Conservation (phyloP, 116 monocot genomes). For the Dioscorea cayenensis region DNA sequence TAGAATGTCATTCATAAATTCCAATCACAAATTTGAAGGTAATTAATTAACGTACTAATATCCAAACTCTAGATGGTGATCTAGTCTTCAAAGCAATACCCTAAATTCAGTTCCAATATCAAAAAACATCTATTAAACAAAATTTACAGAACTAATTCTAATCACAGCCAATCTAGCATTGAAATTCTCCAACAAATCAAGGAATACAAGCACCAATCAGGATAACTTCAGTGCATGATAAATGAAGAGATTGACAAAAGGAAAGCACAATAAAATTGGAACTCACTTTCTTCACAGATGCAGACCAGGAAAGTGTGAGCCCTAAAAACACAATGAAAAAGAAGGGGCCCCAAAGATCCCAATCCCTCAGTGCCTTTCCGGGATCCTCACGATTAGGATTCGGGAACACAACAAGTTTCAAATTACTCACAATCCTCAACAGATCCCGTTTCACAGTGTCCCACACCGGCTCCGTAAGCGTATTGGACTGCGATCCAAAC, state of each 20-base stretch:
- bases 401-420: conserved; percentile 95
- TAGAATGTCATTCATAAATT: too few relatives aligned
- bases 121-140: too few relatives aligned
- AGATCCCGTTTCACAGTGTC: conserved; percentile 93
- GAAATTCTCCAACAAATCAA: too few relatives aligned
- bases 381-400: conserved; percentile 86
- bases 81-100: too few relatives aligned
- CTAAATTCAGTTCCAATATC: too few relatives aligned
- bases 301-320: conserved; percentile 82
- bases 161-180: too few relatives aligned
- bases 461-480: conserved; percentile 94
- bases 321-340: conserved; percentile 95
- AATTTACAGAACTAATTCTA: too few relatives aligned
- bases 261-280: neutral
- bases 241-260: neutral
- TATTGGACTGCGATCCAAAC: conserved; percentile 67
- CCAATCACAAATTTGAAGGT: too few relatives aligned
- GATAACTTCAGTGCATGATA: too few relatives aligned
- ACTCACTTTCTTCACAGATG: conserved; percentile 66
- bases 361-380: conserved; percentile 91
- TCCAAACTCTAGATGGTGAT: too few relatives aligned
- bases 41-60: too few relatives aligned
- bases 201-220: too few relatives aligned
- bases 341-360: conserved; percentile 99
- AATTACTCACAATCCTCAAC: conserved; percentile 70